Conservation (phyloP, 192 early-diverging fungal species). For the Podochytrium sp. region DNA sequence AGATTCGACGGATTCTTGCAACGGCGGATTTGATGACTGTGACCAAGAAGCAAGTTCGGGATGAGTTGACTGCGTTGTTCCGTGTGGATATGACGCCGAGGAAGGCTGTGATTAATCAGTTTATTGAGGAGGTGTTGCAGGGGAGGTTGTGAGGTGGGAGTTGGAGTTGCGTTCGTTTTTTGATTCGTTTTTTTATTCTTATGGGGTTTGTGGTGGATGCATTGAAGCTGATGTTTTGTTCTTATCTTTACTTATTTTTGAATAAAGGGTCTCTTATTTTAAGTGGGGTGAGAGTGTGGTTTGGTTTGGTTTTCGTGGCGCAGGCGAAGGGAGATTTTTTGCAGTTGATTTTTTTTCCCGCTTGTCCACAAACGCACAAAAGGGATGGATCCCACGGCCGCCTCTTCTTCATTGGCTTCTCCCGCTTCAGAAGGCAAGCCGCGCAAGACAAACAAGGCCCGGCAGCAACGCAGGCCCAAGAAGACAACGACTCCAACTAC, state of each 20-base stretch:
- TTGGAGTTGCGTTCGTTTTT: background rate
- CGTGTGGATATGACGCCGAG: constrained; percentile 79
- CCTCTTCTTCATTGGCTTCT: background rate
- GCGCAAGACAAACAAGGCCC: background rate
- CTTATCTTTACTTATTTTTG: background rate
- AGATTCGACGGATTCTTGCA: constrained; percentile 66
- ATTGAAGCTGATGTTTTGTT: background rate
- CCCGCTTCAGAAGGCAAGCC: background rate
- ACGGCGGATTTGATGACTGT: constrained; percentile 96
- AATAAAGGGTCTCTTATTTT: no score
- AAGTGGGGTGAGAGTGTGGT: no score
- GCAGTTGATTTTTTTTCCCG: background rate
- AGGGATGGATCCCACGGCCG: background rate
- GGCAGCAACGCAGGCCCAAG: background rate
- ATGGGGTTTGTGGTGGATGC: background rate
- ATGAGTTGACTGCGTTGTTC: constrained; percentile 79
- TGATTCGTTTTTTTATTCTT: background rate
- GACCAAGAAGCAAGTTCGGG: constrained; percentile 97
- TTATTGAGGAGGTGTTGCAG: constrained; percentile 60
- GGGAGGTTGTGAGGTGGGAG: constrained; percentile 29
- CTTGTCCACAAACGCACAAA: background rate
- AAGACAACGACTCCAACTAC: background rate
- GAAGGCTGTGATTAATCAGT: constrained; percentile 85
- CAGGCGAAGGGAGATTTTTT: background rate
- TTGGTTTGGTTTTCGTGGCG: no score